A percentile compares a stretch with the other conserved stretches of the same genome.
Conservation (phyloP, 1,139 yeast genomes). For the Meyerozyma elateridarum region DNA sequence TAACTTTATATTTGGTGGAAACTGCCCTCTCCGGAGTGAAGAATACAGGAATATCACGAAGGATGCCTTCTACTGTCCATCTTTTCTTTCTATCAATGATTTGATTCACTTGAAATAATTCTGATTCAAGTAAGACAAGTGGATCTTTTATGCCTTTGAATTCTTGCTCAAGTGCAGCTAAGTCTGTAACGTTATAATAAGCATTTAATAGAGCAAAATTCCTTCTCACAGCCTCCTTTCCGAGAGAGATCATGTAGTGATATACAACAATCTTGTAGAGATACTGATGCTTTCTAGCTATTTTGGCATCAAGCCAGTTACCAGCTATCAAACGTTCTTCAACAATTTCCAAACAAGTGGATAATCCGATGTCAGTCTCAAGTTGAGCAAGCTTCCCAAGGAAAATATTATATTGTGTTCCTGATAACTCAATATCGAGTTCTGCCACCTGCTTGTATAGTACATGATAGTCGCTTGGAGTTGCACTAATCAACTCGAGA, state of each 20-base stretch:
- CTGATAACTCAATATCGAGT: slow-evolving; percentile 10
- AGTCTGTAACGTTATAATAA: slow-evolving; percentile 22
- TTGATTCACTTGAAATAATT: background rate
- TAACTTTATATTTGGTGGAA: slow-evolving; percentile 18
- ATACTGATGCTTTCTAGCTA: slow-evolving; percentile 19
- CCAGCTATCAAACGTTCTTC: slow-evolving; percentile 30
- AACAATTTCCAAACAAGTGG: slow-evolving; percentile 19
- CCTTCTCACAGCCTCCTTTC: slow-evolving; percentile 12
- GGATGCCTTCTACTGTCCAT: slow-evolving; percentile 11
- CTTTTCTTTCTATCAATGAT: background rate
- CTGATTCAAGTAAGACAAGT: background rate
- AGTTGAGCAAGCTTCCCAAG: no score
- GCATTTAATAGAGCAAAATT: slow-evolving; percentile 23
- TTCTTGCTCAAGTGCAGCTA: slow-evolving; percentile 8
- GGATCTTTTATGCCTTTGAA: slow-evolving; percentile 9
- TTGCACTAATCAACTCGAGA: slow-evolving; percentile 6
- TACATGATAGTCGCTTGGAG: slow-evolving; percentile 10
- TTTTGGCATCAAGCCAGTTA: slow-evolving; percentile 25
- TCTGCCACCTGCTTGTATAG: slow-evolving; percentile 7
- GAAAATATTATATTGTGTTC: slow-evolving; percentile 17
- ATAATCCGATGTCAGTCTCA: no score
- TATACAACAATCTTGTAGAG: slow-evolving; percentile 23
- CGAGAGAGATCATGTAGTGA: slow-evolving; percentile 14
- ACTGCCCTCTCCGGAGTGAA: slow-evolving; percentile 24
- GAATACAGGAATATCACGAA: slow-evolving; percentile 18